Base-by-base conservation (phyloP, 2,329 filamentous ascomycete genomes). In the Arthrobotrys megalospora region DNA sequence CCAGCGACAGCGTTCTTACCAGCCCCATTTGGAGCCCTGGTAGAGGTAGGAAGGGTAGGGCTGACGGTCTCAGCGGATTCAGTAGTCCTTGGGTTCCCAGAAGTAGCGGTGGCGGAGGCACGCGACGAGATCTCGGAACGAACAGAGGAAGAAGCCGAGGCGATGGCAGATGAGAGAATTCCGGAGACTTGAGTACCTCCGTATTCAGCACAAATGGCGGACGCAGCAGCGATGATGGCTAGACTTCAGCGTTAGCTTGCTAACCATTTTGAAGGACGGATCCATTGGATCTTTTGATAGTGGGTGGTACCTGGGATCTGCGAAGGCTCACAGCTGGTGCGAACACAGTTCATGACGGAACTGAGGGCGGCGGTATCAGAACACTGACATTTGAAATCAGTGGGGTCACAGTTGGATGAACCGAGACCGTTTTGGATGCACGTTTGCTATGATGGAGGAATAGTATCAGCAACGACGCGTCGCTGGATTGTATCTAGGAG, bases 201-300 rank as follows among this genome's bases (percentile, higher is more conserved):
- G 21, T 67, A 78, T 6, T 67, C 47, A 32, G 50, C 62, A 19
- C 75, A 78, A 53, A 78, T 55, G 4, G 62, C 62, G 7, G 62
- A 53, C 10, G 75, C 75, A 11, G 75, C 75, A n/a, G 62, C 45
- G 45, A 78, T 68, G 52, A 78, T 67, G 2, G 50, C 75, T 78
- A 48, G 12, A 14, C 19, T 28, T 28, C 24, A 19, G 21, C 11
- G 19, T 63, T 32, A 63, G 58, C 58, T 12, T n/a, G 2, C 1
- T 19, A 7, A 16, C 2, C 11, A 12, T 3, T 6, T 34, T 16
- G 16, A 2, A 43, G 19, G 28, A 24, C 8, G 45, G 6, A n/a
- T 19, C 8, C 6, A 16, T 7, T 5, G 50, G 10, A 38, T 0
- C 36, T 14, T 11, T 19, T 52, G 32, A 43, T 28, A 28, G 5